Conservation (phyloP, 768 basidiomycete species). For the Rhizopogon vulgaris region DNA sequence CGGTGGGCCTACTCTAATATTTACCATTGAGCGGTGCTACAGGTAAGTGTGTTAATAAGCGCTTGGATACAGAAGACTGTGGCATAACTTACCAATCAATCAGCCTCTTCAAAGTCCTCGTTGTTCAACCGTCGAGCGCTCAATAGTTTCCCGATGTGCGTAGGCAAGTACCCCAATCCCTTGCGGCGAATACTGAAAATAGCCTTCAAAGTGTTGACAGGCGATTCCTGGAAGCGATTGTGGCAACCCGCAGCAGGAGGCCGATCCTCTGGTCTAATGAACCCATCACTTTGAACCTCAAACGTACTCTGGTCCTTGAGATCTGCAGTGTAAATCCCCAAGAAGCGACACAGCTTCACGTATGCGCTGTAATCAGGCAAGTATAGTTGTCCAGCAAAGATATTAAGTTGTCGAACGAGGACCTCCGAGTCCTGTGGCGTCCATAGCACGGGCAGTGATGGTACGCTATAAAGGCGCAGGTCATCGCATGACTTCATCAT, state of each 20-base stretch:
- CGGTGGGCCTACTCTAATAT: too few species aligned
- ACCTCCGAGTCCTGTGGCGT: conserved; percentile 3
- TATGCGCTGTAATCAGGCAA: conserved; percentile 29
- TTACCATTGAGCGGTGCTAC: too few species aligned
- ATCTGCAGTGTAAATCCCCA: conserved; percentile 34
- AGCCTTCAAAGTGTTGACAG: conserved; percentile 20
- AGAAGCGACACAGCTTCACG: conserved; percentile 26
- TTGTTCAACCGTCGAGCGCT: conserved; percentile 17
- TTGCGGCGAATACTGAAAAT: conserved; percentile 30
- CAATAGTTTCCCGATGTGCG: conserved; percentile 38
- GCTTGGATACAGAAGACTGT: too few species aligned
- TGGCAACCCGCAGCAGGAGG: not conserved
- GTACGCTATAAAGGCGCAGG: conserved; percentile 17
- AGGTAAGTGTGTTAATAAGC: too few species aligned
- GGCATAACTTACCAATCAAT: too few species aligned
- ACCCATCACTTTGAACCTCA: conserved; percentile 12
- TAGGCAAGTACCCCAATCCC: conserved; percentile 29
- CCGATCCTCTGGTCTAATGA: conserved; percentile 10
- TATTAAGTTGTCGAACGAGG: conserved; percentile 29
- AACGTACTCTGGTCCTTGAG: conserved; percentile 43
- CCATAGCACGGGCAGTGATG: conserved; percentile 13
- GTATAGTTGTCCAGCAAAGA: conserved; percentile 43
- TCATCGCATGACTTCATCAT: conserved; percentile 32
- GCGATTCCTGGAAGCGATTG: conserved; percentile 30
- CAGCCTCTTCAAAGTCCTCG: conserved; percentile 18